Conservation (phyloP, 192 early-diverging fungal species). For the Gonapodya sp. region DNA sequence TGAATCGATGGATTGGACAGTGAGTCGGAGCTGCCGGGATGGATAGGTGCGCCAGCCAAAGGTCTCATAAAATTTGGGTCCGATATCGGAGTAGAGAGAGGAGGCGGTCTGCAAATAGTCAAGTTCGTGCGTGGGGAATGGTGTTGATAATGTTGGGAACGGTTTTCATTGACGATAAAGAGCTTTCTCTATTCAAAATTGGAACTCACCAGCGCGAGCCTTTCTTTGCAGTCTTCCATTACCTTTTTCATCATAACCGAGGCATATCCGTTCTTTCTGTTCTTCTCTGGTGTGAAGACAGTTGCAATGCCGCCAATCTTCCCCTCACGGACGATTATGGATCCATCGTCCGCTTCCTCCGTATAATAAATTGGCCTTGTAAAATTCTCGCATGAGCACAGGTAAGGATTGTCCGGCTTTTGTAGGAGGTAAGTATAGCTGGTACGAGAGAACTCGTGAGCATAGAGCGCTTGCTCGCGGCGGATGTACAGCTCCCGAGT, state of each 20-base stretch:
- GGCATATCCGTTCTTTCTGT: slow-evolving; percentile 14
- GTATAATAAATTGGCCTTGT: background rate
- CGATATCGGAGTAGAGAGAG: slow-evolving; percentile 19
- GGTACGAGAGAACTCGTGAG: background rate
- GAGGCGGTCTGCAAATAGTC: slow-evolving; percentile 1
- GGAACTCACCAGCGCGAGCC: background rate
- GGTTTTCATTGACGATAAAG: background rate
- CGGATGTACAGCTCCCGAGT: background rate
- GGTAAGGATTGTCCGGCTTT: background rate
- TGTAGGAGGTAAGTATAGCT: background rate
- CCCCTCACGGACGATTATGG: background rate
- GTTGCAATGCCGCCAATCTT: slow-evolving; percentile 1
- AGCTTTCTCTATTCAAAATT: background rate
- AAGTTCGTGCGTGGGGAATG: too few species aligned
- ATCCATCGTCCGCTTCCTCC: background rate
- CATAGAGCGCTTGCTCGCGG: background rate
- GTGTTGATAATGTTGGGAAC: too few species aligned
- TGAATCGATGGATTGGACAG: background rate
- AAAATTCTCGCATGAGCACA: background rate
- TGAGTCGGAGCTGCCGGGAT: background rate
- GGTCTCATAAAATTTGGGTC: slow-evolving; percentile 16
- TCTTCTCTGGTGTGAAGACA: slow-evolving; percentile 16
- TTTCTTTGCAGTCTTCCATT: background rate
- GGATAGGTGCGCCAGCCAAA: slow-evolving; percentile 11
- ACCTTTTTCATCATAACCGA: background rate